Conservation (phyloP, 1,284 basidiomycete species). For the Ustilago xerochloae region DNA sequence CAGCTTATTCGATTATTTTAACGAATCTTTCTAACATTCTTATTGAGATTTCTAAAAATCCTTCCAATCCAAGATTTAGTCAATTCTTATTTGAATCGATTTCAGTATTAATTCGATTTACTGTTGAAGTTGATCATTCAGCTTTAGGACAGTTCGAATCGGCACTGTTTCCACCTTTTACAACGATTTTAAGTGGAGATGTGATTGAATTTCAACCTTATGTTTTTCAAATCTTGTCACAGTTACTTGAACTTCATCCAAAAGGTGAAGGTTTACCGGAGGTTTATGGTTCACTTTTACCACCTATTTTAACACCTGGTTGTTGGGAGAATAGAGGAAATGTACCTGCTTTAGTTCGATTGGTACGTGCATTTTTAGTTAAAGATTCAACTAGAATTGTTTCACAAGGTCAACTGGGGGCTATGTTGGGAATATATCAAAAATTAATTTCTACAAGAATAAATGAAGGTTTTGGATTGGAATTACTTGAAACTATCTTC, state of each 20-base stretch:
- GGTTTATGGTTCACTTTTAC: slow-evolving; percentile 82
- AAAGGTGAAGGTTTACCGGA: slow-evolving; percentile 73
- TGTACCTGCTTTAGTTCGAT: slow-evolving; percentile 89
- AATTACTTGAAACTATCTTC: slow-evolving; percentile 84
- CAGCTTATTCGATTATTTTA: slow-evolving; percentile 78
- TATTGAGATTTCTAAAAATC: slow-evolving; percentile 89
- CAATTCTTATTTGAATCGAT: slow-evolving; percentile 97
- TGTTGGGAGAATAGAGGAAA: slow-evolving; percentile 97
- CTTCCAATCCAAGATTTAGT: slow-evolving; percentile 96
- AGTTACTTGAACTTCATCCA: slow-evolving; percentile 88
- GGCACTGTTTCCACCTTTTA: slow-evolving; percentile 83
- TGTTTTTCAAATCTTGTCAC: slow-evolving; percentile 94
- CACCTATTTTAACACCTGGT: slow-evolving; percentile 84
- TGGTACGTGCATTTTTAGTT: slow-evolving; percentile 85
- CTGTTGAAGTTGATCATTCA: slow-evolving; percentile 74
- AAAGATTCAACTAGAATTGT: slow-evolving; percentile 79
- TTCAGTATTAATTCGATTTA: slow-evolving; percentile 86
- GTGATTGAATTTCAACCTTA: slow-evolving; percentile 98
- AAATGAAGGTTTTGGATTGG: slow-evolving; percentile 91
- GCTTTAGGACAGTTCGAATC: slow-evolving; percentile 82
- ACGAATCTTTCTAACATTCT: slow-evolving; percentile 83
- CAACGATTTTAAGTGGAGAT: slow-evolving; percentile 87
- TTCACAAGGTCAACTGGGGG: slow-evolving; percentile 79
- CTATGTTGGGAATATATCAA: slow-evolving; percentile 89
- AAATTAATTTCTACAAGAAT: slow-evolving; percentile 87